Base-by-base conservation (phyloP, 1,284 basidiomycete genomes). In the Rhodotorula sp. region DNA sequence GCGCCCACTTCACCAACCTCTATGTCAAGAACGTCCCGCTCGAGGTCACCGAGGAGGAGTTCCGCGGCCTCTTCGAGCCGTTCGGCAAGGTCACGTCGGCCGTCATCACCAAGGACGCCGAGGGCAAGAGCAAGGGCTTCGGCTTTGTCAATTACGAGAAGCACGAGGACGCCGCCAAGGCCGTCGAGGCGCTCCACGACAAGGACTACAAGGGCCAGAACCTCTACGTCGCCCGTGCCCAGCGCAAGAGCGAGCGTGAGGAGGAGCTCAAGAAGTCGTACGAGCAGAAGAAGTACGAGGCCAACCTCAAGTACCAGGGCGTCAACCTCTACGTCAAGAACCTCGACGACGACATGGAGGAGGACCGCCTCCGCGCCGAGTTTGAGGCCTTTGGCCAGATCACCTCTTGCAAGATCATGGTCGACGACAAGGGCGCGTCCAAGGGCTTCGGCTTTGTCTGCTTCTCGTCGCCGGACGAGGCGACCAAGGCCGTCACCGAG, bases 271-370 rank as follows among this genome's bases (percentile, higher is more conserved):
- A 93, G 80, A 87, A 87, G 80, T 90, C 91, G 17, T 97, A 98
- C 84, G 95, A 98, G 85, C 89, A 89, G 82, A 93, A 91, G 71
- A 94, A 95, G 84, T 88, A 95, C 86, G 96, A 99, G 87, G 95
- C 95, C 83, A 84, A 96, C 78, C 91, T 90, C 87, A 98, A 99
- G 85, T 97, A 93, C 81, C 94, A 97, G 79, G 96, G 96, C 74
- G 94, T 98, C 82, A 99, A 99, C 85, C 86, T 99, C 68, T 99
- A 99, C 86, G 90, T 99, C 87, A 99, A 99, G 88, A 99, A 99
- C 85, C 84, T 85, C 73, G 83, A 84, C 77, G 73, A 74, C 68
- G 77, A 76, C 61, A 62, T 72, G n/a, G 92, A 95, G 80, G 95
- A 97, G 80, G 94, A 97, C 73, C 93, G 93, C 82, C 89, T 97